Conservation (phyloP, 306 rosid genomes). For the Glycine soja region DNA sequence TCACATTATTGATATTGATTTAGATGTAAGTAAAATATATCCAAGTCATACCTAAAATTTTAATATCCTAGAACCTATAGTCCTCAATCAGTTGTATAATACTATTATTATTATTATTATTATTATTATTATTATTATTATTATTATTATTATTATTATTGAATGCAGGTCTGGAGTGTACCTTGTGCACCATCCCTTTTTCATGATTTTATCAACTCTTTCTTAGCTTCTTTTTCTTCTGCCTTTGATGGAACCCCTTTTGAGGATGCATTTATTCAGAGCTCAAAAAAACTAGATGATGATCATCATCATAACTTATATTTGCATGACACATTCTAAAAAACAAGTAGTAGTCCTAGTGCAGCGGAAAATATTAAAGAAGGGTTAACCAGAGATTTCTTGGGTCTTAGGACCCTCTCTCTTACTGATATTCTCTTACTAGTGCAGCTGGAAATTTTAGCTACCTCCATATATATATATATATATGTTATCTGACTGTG, state of each 20-base stretch:
- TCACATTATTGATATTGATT: constrained; percentile 87
- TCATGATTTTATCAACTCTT: too few relatives aligned
- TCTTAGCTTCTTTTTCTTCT: too few relatives aligned
- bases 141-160: too few relatives aligned
- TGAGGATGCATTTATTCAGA: constrained; percentile 57
- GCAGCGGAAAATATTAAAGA: constrained; percentile 47
- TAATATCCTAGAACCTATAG: too few relatives aligned
- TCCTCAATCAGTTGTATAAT: too few relatives aligned
- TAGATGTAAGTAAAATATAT: constrained; percentile 69
- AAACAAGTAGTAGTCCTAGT: constrained; percentile 22
- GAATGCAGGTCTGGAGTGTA: too few relatives aligned
- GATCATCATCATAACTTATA: constrained; percentile 20
- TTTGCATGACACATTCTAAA: constrained; percentile 20
- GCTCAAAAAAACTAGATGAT: constrained; percentile 35
- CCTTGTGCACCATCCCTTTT: too few relatives aligned
- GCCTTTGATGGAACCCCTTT: too few relatives aligned
- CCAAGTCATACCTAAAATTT: neutral
- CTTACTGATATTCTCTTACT: constrained; percentile 74
- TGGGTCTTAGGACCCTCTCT: constrained; percentile 80
- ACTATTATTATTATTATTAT: too few relatives aligned
- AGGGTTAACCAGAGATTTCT: constrained; percentile 87
- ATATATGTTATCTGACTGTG: too few relatives aligned
- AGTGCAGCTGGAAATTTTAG: constrained; percentile 67
- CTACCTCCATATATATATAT: too few relatives aligned
- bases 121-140: too few relatives aligned